Evolutionary conservation across 495 filamentous ascomycete species (phyloP).

Genomic region (Hyaloscypha bicolor): DNA sequence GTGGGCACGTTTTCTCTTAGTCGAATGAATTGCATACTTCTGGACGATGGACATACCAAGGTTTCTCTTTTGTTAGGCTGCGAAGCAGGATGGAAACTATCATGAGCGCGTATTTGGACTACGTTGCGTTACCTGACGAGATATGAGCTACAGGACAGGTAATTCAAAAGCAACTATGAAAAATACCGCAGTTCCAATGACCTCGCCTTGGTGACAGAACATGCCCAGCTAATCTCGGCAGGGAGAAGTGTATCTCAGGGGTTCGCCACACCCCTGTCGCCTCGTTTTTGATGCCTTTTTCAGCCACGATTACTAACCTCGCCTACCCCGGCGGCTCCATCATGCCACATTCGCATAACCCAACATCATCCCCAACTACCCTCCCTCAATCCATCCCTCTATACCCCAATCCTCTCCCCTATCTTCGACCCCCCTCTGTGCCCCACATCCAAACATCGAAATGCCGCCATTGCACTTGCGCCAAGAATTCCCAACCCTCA

Average conservation of each 20-base stretch:
- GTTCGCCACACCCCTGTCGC: neutral
- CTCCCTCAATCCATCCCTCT: constrained; percentile 18
- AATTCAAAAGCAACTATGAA: constrained; percentile 26
- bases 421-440: constrained; percentile 18
- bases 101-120: constrained; percentile 14
- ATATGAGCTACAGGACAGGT: constrained; percentile 3
- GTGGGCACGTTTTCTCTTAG: constrained; percentile 6
- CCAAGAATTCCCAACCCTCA: constrained; percentile 40
- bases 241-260: neutral
- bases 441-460: neutral
- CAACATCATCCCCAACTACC: constrained; percentile 14
- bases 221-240: neutral
- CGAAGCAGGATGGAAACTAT: constrained; percentile 4
- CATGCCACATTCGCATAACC: constrained; percentile 8
- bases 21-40: constrained; percentile 26
- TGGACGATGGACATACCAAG: constrained; percentile 32
- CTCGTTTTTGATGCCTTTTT: constrained; percentile 40
- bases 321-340: neutral
- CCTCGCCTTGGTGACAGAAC: neutral
- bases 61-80: constrained; percentile 26
- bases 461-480: constrained; percentile 41
- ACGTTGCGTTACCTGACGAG: constrained; percentile 2
- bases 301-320: constrained; percentile 25
- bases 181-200: neutral
- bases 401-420: constrained; percentile 48